Evolutionary conservation across 2,329 filamentous ascomycete species (phyloP).

Genomic region (Calonectria naviculata): DNA sequence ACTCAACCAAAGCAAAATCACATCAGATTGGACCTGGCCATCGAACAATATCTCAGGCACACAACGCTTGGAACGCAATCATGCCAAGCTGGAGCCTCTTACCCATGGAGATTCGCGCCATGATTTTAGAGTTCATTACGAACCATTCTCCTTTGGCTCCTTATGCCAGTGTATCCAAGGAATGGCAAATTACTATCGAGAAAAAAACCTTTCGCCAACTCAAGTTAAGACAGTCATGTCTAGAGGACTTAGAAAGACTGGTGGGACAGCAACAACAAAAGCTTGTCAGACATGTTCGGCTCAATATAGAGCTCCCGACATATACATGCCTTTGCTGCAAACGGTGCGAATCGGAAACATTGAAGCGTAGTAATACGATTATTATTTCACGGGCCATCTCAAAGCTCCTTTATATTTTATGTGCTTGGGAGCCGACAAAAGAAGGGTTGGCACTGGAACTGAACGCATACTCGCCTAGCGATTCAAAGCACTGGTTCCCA

Average conservation of each 20-base stretch:
- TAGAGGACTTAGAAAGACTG: constrained; percentile 6
- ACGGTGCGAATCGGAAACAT: background rate
- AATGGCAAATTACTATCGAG: constrained; percentile 17
- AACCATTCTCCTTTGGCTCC: background rate
- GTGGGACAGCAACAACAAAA: background rate
- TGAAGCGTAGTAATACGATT: background rate
- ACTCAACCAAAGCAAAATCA: too few species aligned
- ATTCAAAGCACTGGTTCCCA: constrained; percentile 29
- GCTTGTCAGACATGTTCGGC: constrained; percentile 20
- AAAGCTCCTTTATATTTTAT: constrained; percentile 13
- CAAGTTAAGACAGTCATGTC: background rate
- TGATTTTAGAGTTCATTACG: constrained; percentile 15
- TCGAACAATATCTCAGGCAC: too few species aligned
- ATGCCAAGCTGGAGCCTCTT: constrained; percentile 16
- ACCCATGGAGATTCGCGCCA: constrained; percentile 7
- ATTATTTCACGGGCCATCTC: constrained; percentile 4
- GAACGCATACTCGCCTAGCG: constrained; percentile 26
- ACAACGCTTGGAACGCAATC: too few species aligned
- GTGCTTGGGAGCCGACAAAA: background rate
- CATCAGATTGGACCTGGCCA: too few species aligned
- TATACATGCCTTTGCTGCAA: constrained; percentile 20
- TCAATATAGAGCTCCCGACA: constrained; percentile 24
- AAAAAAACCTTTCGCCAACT: constrained; percentile 14
- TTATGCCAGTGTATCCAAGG: constrained; percentile 12
- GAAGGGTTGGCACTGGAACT: constrained; percentile 6